phyloP scores from a whole-genome alignment of 1,139 yeast genomes.

The Diutina sp. region DNA sequence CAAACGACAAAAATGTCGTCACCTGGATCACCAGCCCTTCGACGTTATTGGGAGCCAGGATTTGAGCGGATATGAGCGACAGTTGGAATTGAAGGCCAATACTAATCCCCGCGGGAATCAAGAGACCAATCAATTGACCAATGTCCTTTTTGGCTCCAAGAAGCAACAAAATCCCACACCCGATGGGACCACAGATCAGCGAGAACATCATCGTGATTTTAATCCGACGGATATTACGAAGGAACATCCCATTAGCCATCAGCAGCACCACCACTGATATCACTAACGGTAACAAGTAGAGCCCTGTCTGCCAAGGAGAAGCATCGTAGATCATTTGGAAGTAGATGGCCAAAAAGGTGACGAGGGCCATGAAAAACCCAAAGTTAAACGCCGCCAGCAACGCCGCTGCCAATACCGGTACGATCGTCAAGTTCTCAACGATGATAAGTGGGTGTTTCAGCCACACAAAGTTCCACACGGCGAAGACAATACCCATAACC shows the following conservation, averaged over 20 bases:
- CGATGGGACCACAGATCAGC: slow-evolving; percentile 31
- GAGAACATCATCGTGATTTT: slow-evolving; percentile 36
- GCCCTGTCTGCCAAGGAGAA: slow-evolving; percentile 44
- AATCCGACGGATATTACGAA: slow-evolving; percentile 32
- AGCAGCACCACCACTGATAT: slow-evolving; percentile 39
- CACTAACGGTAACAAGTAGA: slow-evolving; percentile 41
- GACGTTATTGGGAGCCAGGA: slow-evolving; percentile 36
- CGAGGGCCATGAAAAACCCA: slow-evolving; percentile 29
- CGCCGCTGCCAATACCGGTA: slow-evolving; percentile 21
- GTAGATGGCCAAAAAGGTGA: slow-evolving; percentile 37
- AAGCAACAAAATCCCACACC: slow-evolving; percentile 36
- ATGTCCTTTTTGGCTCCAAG: slow-evolving; percentile 22
- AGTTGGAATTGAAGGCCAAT: slow-evolving; percentile 45
- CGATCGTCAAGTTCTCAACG: background rate
- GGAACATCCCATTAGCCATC: slow-evolving; percentile 29
- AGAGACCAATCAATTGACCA: slow-evolving; percentile 34
- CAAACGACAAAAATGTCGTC: slow-evolving; percentile 35
- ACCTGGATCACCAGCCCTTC: slow-evolving; percentile 39
- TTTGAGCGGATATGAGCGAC: slow-evolving; percentile 37
- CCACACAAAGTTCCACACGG: slow-evolving; percentile 33
- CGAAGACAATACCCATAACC: slow-evolving; percentile 21
- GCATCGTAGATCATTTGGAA: slow-evolving; percentile 41
- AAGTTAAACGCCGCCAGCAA: slow-evolving; percentile 24
- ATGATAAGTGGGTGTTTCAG: slow-evolving; percentile 34
- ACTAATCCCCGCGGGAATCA: slow-evolving; percentile 41